Evolutionary conservation across 768 basidiomycete species (phyloP), one percentile per base, ranked within the genome.

Genomic region (Lactarius quietus): DNA sequence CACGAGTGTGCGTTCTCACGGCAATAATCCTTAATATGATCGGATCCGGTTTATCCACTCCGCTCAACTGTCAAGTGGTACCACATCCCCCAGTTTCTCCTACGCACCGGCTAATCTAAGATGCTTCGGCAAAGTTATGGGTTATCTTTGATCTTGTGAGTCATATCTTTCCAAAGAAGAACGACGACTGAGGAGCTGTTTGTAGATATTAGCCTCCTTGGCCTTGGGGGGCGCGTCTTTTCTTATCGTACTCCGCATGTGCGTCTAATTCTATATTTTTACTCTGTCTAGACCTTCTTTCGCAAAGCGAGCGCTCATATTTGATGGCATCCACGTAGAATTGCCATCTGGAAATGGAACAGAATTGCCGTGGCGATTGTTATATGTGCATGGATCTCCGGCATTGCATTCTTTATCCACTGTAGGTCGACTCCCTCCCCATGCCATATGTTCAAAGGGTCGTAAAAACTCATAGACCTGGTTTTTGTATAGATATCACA

Each of bases 41-140:
- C 6, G 52, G 41, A 1, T 31, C 63, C 15, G 53, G 59, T 4
- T n/a, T 20, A 9, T 48, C 33, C 2, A 17, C 5, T 2, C 33
- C 10, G 28, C 56, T 67, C 18, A 56, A 67, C 15, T 67, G 66
- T 45, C 57, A 67, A 26, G 62, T 64, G 20, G 43, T 45, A 33
- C 8, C 33, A 1, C 17, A 29, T 36, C 36, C 26, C 14, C 9
- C 12, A n/a, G 6, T 8, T 31, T 14, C 3, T n/a, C 29, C 2
- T 56, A 23, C 15, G 15, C 23, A 5, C 15, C 10, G 20, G 31
- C 20, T 55, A 23, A 41, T 0, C 33, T 4, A 33, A 33, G 8
- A 33, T 33, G 33, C 3, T 15, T 35, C 38, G 7, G 23, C 15
- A 15, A 39, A 58, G 65, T 4, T 57, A 3, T 36, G 29, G 54